Evolutionary conservation across 805 yeast species (phyloP).

Genomic region (Ogataea corticis): DNA sequence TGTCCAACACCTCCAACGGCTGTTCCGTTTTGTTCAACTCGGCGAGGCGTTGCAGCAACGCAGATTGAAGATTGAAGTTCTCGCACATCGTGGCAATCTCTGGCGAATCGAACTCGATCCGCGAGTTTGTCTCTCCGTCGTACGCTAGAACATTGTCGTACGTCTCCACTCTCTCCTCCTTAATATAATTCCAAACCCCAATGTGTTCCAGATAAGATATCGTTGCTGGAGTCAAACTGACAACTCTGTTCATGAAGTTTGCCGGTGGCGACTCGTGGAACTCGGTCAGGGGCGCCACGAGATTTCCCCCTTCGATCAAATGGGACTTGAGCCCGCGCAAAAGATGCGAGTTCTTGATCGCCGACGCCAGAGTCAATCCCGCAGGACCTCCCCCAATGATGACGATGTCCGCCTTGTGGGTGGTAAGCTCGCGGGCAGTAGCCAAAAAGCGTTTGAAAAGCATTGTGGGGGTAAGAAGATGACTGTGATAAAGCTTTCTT

Average conservation of each 20-base stretch:
- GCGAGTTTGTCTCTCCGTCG: slow-evolving; percentile 75
- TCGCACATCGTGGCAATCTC: slow-evolving; percentile 85
- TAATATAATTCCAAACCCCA: slow-evolving; percentile 74
- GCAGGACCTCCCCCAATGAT: slow-evolving; percentile 98
- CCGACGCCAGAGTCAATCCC: slow-evolving; percentile 83
- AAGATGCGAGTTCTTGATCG: slow-evolving; percentile 66
- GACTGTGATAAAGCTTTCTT: no score
- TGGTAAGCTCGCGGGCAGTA: slow-evolving; percentile 19
- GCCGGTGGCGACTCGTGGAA: slow-evolving; percentile 49
- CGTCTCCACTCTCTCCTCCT: slow-evolving; percentile 68
- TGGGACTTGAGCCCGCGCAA: slow-evolving; percentile 62
- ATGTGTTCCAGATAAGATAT: slow-evolving; percentile 63
- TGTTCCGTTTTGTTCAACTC: slow-evolving; percentile 36
- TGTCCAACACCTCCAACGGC: slow-evolving; percentile 52
- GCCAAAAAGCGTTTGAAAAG: slow-evolving; percentile 31
- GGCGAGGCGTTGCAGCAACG: slow-evolving; percentile 55
- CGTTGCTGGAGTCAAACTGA: slow-evolving; percentile 82
- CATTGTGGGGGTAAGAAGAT: slow-evolving; percentile 6
- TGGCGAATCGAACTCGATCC: slow-evolving; percentile 69
- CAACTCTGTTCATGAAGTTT: slow-evolving; percentile 73
- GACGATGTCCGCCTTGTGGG: slow-evolving; percentile 58
- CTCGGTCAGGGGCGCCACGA: slow-evolving; percentile 46
- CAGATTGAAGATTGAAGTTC: slow-evolving; percentile 78
- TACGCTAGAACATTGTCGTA: slow-evolving; percentile 84
- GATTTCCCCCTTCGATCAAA: slow-evolving; percentile 70